Evolutionary conservation across 2,329 filamentous ascomycete species (phyloP).

Genomic region (Diaporthe destruens): DNA sequence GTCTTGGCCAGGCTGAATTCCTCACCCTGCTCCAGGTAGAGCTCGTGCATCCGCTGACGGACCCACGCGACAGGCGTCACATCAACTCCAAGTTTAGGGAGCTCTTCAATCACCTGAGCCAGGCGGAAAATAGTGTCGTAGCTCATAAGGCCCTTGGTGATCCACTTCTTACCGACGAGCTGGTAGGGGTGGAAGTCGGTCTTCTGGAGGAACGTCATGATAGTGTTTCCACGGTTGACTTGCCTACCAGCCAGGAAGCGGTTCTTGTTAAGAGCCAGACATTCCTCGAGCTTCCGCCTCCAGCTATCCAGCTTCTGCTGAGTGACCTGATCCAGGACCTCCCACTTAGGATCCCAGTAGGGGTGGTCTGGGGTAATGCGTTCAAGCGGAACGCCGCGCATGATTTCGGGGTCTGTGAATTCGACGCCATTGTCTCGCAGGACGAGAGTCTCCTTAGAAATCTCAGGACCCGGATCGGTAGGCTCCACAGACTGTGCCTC

Average conservation of each 20-base stretch:
- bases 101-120: slow-evolving; percentile 63
- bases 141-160: slow-evolving; percentile 58
- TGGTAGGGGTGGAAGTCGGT: slow-evolving; percentile 69
- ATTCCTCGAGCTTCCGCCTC: slow-evolving; percentile 60
- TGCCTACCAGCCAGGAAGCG: slow-evolving; percentile 68
- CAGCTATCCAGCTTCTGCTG: slow-evolving; percentile 60
- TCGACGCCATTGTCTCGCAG: slow-evolving; percentile 63
- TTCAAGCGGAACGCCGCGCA: slow-evolving; percentile 64
- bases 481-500: slow-evolving; percentile 35
- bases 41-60: slow-evolving; percentile 67
- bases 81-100: slow-evolving; percentile 66
- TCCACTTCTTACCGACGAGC: slow-evolving; percentile 65
- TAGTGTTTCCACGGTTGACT: slow-evolving; percentile 65
- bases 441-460: slow-evolving; percentile 59
- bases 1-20: slow-evolving; percentile 65
- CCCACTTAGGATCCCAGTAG: slow-evolving; percentile 70
- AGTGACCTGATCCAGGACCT: slow-evolving; percentile 58
- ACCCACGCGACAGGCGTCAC: slow-evolving; percentile 68
- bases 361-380: slow-evolving; percentile 64
- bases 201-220: slow-evolving; percentile 64
- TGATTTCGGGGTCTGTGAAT: slow-evolving; percentile 64
- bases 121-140: slow-evolving; percentile 71
- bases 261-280: slow-evolving; percentile 55
- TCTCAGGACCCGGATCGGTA: slow-evolving; percentile 51
- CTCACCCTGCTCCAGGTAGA: slow-evolving; percentile 57